These are phyloP conservation scores for Aspergillus coremiiformis DNA, from an alignment of 495 filamentous ascomycete genomes.

Conservation along the genomic window DNA sequence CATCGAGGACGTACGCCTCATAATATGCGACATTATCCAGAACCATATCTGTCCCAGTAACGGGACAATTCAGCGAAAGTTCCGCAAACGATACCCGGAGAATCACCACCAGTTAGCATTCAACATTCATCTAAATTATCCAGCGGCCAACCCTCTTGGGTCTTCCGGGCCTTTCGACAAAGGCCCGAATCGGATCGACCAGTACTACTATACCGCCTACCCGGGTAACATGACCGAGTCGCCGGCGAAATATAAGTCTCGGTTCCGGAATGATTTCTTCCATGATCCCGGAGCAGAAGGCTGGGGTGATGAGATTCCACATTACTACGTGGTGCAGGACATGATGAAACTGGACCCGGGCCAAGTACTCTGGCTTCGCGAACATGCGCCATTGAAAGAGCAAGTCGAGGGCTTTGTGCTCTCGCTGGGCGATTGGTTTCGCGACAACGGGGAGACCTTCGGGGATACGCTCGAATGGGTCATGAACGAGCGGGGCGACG, in stretches of 20 bases:
- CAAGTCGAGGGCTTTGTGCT: slow-evolving; percentile 48
- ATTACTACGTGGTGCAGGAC: slow-evolving; percentile 59
- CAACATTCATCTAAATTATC: slow-evolving; percentile 48
- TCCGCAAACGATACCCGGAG: slow-evolving; percentile 48
- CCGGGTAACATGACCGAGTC: slow-evolving; percentile 15
- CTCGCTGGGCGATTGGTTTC: slow-evolving; percentile 53
- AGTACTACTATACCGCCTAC: slow-evolving; percentile 21
- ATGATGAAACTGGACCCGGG: slow-evolving; percentile 59
- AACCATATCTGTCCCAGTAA: slow-evolving; percentile 55
- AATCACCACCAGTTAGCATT: slow-evolving; percentile 41
- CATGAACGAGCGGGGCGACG: slow-evolving; percentile 37
- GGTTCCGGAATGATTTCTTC: slow-evolving; percentile 31
- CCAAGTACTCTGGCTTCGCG: slow-evolving; percentile 49
- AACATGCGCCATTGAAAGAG: slow-evolving; percentile 44
- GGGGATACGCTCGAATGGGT: slow-evolving; percentile 42
- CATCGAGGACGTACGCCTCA: slow-evolving; percentile 45
- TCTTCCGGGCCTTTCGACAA: slow-evolving; percentile 7
- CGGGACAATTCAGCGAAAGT: slow-evolving; percentile 50
- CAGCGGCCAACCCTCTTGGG: slow-evolving; percentile 9
- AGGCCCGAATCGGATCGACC: slow-evolving; percentile 8
- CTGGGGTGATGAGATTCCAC: slow-evolving; percentile 56
- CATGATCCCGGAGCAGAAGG: slow-evolving; percentile 38
- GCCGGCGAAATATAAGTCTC: slow-evolving; percentile 24
- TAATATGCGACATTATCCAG: slow-evolving; percentile 46
- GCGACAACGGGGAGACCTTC: slow-evolving; percentile 57